Evolutionary conservation across 441 rosid genomes (phyloP), one percentile per base, ranked within the genome.

Genomic region (Adansonia gregorii): DNA sequence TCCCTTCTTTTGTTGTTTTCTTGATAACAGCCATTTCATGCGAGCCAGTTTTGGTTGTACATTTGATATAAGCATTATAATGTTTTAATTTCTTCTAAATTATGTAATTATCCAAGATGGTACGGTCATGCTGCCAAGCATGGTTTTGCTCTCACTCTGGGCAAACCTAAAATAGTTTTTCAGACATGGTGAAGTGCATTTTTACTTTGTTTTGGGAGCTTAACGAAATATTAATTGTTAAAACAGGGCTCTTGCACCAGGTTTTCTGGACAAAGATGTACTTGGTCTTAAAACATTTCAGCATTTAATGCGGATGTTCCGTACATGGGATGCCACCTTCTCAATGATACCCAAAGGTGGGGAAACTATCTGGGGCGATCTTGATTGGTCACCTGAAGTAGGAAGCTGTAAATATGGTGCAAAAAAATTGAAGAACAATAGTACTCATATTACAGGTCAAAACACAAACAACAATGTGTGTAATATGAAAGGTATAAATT

Each of bases 331-430:
- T 76, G 80, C 90, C 39, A 81, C 90, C 52, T 78, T 84, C 86
- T 85, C 88, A 72, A 85, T 87, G 90, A 75, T 87, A 63, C 90
- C 87, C 8, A 85, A 84, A 78, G 90, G 90, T 48, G 90, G 88
- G 72, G 88, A 85, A 6, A 82, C 86, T 27, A 79, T 87, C 24
- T 87, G 88, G 90, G 90, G 90, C 10, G 85, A 80, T 69, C 85
- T 82, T 67, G 90, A 84, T 68, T 85, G 86, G 90, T 82, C 90
- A 72, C 88, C 90, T 55, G 88, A 87, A 79, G 87, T 73, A 46
- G 80, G 19, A 14, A 24, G 81, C 67, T 79, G 74, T 74, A 12
- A 20, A 10, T 60, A 74, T 75, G 27, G 46, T 67, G 65, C 48
- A 55, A 77, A 78, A 20, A 73, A 41, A 67, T 27, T 5, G 20